Base-by-base conservation (phyloP, 345 rosid species). In the Trapa incisa region DNA sequence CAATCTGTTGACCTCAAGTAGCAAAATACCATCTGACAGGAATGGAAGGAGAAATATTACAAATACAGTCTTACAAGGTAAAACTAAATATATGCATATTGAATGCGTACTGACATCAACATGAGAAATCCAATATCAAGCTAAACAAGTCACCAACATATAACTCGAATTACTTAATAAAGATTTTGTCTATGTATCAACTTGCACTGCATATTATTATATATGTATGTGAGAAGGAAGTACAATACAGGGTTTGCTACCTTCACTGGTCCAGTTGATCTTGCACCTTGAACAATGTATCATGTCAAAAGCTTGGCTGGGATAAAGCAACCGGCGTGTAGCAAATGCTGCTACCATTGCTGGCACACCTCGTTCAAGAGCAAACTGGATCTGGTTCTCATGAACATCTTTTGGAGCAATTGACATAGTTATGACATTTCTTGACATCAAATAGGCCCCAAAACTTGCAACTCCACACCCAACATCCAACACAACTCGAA, bases 391-490 rank as follows among this genome's bases (percentile, higher is more conserved):
- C 79, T 94, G 99, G 70, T 94, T 94, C 75, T 94, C 97, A 45
- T 94, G 97, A 69, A 94, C 97, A 81, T 94, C 99, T 77, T 94
- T 94, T n/a, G 96, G 99, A 76, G 99, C 99, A 56, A 94, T 41
- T 41, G 99, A 91, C 96, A 89, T 67, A 52, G 96, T 85, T 75
- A 91, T 13, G 32, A 85, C 99, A 81, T 91, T 78, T 57, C 86
- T 78, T 37, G 90, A 83, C 43, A 94, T 71, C 73, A 91, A 78
- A 75, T 94, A 94, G 62, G 99, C 99, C 73, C 99, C 97, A 80
- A 94, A 94, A 85, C 99, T 94, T 54, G 99, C 97, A 74, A 91
- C 97, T 47, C 99, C 97, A 61, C 99, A 94, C 72, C 99, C 97
- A 69, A 87, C 86, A 69, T 94, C 99, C 76, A 94, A 66, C 60